Evolutionary conservation across 169 alveolate species (phyloP), one percentile per base, ranked within the genome.

Genomic region (Cystoisospora suis): DNA sequence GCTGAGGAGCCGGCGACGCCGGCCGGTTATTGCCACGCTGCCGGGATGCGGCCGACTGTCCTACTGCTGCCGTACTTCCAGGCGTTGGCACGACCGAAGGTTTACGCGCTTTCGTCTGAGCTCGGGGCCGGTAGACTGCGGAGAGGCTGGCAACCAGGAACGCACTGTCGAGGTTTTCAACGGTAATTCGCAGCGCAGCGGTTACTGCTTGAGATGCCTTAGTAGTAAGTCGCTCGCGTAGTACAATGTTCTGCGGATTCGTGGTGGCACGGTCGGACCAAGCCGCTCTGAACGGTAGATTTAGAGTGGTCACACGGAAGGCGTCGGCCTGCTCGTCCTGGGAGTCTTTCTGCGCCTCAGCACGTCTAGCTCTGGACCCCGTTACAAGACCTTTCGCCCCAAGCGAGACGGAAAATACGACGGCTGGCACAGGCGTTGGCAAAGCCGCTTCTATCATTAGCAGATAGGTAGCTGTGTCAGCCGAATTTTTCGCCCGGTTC

Each of bases 361-460:
- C 29, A 12, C 23, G 65, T 12, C 65, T 53, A 12, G 65, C 29
- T 53, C 12, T 12, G 65, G 12, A 15, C 29, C 23, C 65, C 29
- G 65, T 23, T 15, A 53, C 65, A 53, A 23, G 65, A 40, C 53
- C 56, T 29, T 53, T 34, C 12, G 83, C 49, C 1, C 58, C 83
- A 7, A 85, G 36, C 20, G 72, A 46, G 3, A 85, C 46, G 15
- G 90, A 58, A 36, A 61, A 85, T 15, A 29, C 56, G 46, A 85
- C 83, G 70, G 81, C 81, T 9, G 80, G 77, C 1, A 45, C 23
- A 36, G 90, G 90, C 45, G 44, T 34, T 7, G 90, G 90, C 6
- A 85, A 27, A 20, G 83, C 81, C 5, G 90, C 75, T 32, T 85
- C 90, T 3, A 85, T 42, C 6, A 85, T 42, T 29, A 85, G 90